phyloP scores from a whole-genome alignment of 345 rosid species.

The Murraya paniculata region DNA sequence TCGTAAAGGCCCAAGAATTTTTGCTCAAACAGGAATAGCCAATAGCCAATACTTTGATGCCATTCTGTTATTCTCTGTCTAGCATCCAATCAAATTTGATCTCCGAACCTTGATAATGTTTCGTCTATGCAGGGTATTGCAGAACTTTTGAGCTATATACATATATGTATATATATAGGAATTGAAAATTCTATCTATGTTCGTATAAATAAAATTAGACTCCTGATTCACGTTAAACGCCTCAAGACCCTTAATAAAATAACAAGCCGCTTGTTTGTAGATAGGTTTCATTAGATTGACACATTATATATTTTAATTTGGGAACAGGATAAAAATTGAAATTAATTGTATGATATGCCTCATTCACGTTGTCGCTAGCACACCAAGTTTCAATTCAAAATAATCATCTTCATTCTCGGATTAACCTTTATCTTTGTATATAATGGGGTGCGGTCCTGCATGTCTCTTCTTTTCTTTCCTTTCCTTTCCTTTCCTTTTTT shows the following conservation, averaged over 20 bases:
- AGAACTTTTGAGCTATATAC: too few relatives aligned
- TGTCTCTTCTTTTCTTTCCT: not conserved
- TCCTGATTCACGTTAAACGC: not conserved
- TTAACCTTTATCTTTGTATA: not conserved
- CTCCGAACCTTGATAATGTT: not conserved
- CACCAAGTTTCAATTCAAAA: not conserved
- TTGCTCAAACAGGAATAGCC: not conserved
- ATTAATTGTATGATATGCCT: not conserved
- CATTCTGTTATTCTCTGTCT: not conserved
- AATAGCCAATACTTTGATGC: not conserved
- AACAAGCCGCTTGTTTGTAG: not conserved
- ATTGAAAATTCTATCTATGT: not conserved
- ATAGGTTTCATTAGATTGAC: too few relatives aligned
- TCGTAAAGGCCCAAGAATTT: not conserved
- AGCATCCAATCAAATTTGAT: constrained; percentile 4
- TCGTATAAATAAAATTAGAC: too few relatives aligned
- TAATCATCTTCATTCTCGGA: not conserved
- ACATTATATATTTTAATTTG: not conserved
- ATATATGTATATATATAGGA: not conserved
- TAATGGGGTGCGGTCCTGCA: not conserved
- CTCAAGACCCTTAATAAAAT: not conserved
- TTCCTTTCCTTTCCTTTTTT: not conserved
- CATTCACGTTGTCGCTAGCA: not conserved
- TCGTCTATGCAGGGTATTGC: not conserved
- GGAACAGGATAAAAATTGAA: not conserved